phyloP scores from a whole-genome alignment of 78 protist species.

The Protostelium mycophagum region DNA sequence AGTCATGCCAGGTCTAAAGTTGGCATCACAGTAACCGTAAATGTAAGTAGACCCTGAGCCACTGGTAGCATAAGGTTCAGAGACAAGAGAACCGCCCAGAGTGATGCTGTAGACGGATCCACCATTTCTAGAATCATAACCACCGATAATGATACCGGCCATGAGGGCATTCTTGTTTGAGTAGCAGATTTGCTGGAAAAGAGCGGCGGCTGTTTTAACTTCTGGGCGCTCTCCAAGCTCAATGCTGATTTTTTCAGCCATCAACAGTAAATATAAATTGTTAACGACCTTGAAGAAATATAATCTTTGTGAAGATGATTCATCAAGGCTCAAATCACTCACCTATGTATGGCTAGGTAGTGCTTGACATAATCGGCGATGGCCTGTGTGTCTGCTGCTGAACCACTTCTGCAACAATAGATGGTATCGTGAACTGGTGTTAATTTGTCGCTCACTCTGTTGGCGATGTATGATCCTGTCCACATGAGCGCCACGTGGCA shows the following conservation, averaged over 20 bases:
- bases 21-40: constrained; percentile 91
- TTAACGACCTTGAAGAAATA: neutral
- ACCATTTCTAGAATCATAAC: constrained; percentile 89
- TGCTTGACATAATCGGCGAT: constrained; percentile 77
- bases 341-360: constrained; percentile 78
- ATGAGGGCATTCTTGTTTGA: constrained; percentile 78
- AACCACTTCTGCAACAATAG: constrained; percentile 95
- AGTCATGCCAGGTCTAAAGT: constrained; percentile 84
- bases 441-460: constrained; percentile 94
- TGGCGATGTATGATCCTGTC: constrained; percentile 86
- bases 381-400: constrained; percentile 98
- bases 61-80: constrained; percentile 86
- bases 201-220: constrained; percentile 90
- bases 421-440: constrained; percentile 81
- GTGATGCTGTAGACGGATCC: constrained; percentile 89
- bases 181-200: constrained; percentile 83
- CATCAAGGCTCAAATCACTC: neutral
- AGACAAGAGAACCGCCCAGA: constrained; percentile 89
- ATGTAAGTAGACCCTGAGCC: constrained; percentile 96
- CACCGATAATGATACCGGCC: constrained; percentile 97
- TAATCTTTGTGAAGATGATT: neutral
- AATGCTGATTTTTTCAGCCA: constrained; percentile 25
- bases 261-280: neutral
- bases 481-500: neutral
- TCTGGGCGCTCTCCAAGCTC: constrained; percentile 79